Conservation (phyloP, 2,329 filamentous ascomycete genomes). For the Xylaria hypoxylon region DNA sequence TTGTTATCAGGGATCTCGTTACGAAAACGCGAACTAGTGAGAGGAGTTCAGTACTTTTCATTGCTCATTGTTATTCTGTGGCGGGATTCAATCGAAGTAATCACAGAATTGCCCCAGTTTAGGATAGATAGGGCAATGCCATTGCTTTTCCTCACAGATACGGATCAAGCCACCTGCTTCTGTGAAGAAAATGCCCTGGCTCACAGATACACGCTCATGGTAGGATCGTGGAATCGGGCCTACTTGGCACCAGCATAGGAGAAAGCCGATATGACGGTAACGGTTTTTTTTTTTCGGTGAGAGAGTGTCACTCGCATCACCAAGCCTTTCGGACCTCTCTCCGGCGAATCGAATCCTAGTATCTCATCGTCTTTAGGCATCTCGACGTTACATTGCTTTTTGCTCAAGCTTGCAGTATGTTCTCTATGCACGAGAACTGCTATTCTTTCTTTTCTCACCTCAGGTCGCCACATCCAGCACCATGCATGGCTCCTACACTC, state of each 20-base stretch:
- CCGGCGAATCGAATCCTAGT: conserved; percentile 26
- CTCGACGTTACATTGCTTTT: conserved; percentile 29
- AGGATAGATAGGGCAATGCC: conserved; percentile 27
- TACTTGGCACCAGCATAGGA: not conserved
- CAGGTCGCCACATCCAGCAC: conserved; percentile 31
- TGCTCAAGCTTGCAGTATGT: conserved; percentile 16
- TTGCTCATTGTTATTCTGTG: conserved; percentile 5
- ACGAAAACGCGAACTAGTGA: not conserved
- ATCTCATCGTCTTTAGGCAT: conserved; percentile 6
- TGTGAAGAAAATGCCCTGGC: conserved; percentile 6
- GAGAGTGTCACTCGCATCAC: conserved; percentile 4
- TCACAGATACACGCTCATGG: not conserved
- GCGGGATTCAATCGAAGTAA: conserved; percentile 8
- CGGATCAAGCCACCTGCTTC: not conserved
- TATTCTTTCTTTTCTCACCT: conserved; percentile 24
- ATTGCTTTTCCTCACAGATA: conserved; percentile 28
- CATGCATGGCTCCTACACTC: conserved; percentile 29
- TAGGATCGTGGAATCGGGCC: not conserved
- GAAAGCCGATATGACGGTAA: conserved; percentile 10
- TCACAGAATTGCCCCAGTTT: conserved; percentile 11
- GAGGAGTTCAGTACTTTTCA: conserved; percentile 18
- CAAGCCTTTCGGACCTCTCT: conserved; percentile 8
- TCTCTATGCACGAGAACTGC: conserved; percentile 15
- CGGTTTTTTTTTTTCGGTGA: conserved; percentile 7
- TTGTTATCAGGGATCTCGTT: conserved; percentile 20